Conservation (phyloP, 768 basidiomycete species). For the Serendipita sp. region DNA sequence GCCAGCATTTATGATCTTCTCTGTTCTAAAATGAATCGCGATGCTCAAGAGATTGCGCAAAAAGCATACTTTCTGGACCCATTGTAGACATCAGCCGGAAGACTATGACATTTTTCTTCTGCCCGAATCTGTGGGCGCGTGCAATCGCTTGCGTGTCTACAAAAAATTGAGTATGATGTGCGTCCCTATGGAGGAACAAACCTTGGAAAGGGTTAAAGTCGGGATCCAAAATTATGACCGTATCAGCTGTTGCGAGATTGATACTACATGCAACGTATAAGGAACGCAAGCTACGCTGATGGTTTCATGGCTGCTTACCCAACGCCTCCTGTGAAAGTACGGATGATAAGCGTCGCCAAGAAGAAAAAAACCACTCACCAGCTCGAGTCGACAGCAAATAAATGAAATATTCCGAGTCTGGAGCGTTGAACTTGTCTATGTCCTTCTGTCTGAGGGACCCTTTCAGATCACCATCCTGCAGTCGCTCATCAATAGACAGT, state of each 20-base stretch:
- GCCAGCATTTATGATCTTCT: slow-evolving; percentile 82
- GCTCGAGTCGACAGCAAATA: slow-evolving; percentile 87
- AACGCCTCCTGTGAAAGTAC: slow-evolving; percentile 9
- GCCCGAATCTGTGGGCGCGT: slow-evolving; percentile 87
- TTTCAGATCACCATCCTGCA: slow-evolving; percentile 79
- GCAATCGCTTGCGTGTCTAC: slow-evolving; percentile 63
- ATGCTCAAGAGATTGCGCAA: background rate
- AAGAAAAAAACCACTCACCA: slow-evolving; percentile 44
- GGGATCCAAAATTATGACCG: slow-evolving; percentile 84
- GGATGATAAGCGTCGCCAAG: slow-evolving; percentile 28
- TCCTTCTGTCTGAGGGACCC: slow-evolving; percentile 75
- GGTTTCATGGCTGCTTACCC: no score
- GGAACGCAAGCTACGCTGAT: no score
- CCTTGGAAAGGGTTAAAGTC: slow-evolving; percentile 97
- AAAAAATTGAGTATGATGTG: background rate
- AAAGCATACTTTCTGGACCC: slow-evolving; percentile 62
- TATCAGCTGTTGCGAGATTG: slow-evolving; percentile 85
- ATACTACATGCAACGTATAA: slow-evolving; percentile 27
- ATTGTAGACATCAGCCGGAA: slow-evolving; percentile 95
- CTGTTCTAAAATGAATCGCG: slow-evolving; percentile 25
- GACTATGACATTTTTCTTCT: slow-evolving; percentile 84
- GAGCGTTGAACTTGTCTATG: slow-evolving; percentile 90
- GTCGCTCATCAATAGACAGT: background rate
- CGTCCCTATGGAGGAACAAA: slow-evolving; percentile 20
- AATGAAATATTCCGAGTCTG: slow-evolving; percentile 74